Percentiles rank a stretch among this genome's conserved stretches.
Evolutionary conservation across 306 rosid genomes (phyloP).

Genomic region (Castanea sativa): DNA sequence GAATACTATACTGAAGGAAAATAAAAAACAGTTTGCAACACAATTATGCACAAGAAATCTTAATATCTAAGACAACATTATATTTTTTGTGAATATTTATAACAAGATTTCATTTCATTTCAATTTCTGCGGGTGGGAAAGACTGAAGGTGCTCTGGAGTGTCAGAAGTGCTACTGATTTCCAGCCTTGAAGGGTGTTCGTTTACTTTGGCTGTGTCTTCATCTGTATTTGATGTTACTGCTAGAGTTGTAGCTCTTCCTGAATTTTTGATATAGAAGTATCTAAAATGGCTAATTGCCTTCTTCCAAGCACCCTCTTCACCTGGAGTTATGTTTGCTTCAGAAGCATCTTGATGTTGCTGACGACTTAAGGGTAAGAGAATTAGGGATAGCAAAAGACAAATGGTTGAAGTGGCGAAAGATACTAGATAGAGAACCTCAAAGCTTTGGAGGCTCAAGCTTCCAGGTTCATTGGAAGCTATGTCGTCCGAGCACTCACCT

Average conservation of each 20-base stretch:
- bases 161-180: slow-evolving; percentile 18
- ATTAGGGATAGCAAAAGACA: slow-evolving; percentile 23
- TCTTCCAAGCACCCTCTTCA: slow-evolving; percentile 12
- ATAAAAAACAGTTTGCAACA: too few relatives aligned
- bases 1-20: too few relatives aligned
- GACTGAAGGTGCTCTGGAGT: not conserved
- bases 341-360: slow-evolving; percentile 10
- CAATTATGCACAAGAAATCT: too few relatives aligned
- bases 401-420: slow-evolving; percentile 46
- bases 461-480: slow-evolving; percentile 22
- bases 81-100: too few relatives aligned
- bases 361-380: not conserved
- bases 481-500: slow-evolving; percentile 27
- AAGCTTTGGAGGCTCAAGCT: slow-evolving; percentile 43
- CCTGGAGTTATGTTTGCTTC: not conserved
- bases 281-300: slow-evolving; percentile 1
- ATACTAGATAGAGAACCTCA: slow-evolving; percentile 39
- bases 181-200: slow-evolving; percentile 30
- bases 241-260: slow-evolving; percentile 29
- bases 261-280: not conserved
- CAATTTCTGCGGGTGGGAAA: slow-evolving; percentile 17
- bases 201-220: not conserved
- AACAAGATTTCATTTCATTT: not conserved
- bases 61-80: too few relatives aligned
- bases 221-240: not conserved